A percentile compares a stretch with the other conserved stretches of the same genome.
phyloP scores from a whole-genome alignment of 441 rosid genomes.

The Brassica balearica region DNA sequence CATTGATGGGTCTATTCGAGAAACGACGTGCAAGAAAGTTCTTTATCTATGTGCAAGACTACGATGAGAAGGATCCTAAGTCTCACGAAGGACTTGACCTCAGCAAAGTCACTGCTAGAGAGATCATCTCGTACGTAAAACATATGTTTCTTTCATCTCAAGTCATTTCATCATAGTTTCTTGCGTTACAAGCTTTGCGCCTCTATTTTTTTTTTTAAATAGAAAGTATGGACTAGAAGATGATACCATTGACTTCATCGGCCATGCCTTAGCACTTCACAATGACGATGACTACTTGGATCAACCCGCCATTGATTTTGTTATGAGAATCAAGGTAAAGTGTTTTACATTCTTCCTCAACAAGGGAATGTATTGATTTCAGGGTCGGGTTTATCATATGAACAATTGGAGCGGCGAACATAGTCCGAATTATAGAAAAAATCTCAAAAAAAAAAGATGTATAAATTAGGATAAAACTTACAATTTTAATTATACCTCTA shows the following conservation, averaged over 20 bases:
- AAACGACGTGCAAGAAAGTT: slow-evolving; percentile 79
- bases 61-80: slow-evolving; percentile 72
- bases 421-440: too few species aligned
- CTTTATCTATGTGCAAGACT: slow-evolving; percentile 77
- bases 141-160: background rate
- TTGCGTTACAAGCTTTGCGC: slow-evolving; percentile 17
- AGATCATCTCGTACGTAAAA: slow-evolving; percentile 61
- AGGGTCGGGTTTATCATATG: too few species aligned
- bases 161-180: slow-evolving; percentile 23
- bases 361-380: background rate
- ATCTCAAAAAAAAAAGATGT: too few species aligned
- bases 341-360: background rate
- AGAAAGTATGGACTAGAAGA: slow-evolving; percentile 83
- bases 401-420: too few species aligned
- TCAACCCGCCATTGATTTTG: slow-evolving; percentile 70
- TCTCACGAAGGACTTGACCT: slow-evolving; percentile 77
- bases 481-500: too few species aligned
- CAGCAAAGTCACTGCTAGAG: slow-evolving; percentile 70
- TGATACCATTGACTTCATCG: slow-evolving; percentile 74
- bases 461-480: too few species aligned
- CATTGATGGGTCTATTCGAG: slow-evolving; percentile 77
- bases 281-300: slow-evolving; percentile 65
- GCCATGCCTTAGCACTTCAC: slow-evolving; percentile 82
- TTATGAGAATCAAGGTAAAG: slow-evolving; percentile 68
- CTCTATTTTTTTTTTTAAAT: background rate